Percentiles rank a stretch among this genome's conserved stretches.
Conservation (phyloP, 139 green algal genomes). For the Edaphochlamys debaryana region DNA sequence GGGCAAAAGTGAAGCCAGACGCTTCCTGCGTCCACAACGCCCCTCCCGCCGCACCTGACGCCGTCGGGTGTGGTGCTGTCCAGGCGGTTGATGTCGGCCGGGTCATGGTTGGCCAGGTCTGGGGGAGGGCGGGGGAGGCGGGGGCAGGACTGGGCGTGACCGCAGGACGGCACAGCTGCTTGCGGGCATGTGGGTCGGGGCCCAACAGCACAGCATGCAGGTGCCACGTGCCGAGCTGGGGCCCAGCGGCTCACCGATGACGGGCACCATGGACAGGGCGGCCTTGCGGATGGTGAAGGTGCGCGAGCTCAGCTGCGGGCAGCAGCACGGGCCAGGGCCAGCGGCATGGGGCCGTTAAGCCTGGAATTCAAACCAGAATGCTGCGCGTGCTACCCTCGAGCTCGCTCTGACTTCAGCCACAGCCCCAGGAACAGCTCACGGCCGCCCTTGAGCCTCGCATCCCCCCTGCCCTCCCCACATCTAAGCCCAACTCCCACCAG, state of each 20-base stretch:
- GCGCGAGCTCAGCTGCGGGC: slow-evolving; percentile 28
- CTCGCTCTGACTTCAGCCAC: too few relatives aligned
- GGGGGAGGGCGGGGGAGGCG: background rate
- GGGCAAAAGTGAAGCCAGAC: too few relatives aligned
- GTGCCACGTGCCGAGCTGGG: too few relatives aligned
- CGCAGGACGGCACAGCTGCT: too few relatives aligned
- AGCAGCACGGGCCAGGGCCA: too few relatives aligned
- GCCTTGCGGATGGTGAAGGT: slow-evolving; percentile 22
- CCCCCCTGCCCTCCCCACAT: background rate
- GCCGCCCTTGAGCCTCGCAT: background rate
- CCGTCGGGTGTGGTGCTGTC: background rate
- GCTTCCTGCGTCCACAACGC: too few relatives aligned
- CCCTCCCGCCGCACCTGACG: background rate
- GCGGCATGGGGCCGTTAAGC: too few relatives aligned
- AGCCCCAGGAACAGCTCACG: too few relatives aligned
- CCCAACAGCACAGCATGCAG: background rate
- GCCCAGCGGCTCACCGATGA: background rate
- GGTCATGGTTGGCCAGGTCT: slow-evolving; percentile 37
- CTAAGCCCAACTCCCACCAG: too few relatives aligned
- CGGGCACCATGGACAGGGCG: slow-evolving; percentile 23
- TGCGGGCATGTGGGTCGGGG: background rate
- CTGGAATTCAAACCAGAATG: too few relatives aligned
- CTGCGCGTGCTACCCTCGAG: too few relatives aligned
- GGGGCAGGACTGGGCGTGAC: too few relatives aligned
- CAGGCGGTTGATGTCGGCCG: slow-evolving; percentile 4